These are phyloP conservation scores for Gaillardinia entomophila DNA, from an alignment of 805 yeast genomes.

Conservation along the genomic window DNA sequence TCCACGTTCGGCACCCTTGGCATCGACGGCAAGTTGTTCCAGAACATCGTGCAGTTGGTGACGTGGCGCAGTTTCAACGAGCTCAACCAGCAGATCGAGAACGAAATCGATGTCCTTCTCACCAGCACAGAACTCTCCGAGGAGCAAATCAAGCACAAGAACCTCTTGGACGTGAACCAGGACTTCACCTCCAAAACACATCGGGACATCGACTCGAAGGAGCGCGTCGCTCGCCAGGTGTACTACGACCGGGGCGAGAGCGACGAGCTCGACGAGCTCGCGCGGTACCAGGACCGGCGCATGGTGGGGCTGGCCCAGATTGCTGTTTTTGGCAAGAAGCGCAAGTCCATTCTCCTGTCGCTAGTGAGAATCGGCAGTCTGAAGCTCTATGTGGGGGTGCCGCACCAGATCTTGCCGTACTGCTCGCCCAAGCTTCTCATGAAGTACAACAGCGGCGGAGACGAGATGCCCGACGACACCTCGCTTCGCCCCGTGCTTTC, in stretches of 20 bases:
- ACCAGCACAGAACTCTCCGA: slow-evolving; percentile 17
- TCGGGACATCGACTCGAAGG: slow-evolving; percentile 5
- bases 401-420: slow-evolving; percentile 28
- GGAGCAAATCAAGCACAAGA: slow-evolving; percentile 29
- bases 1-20: slow-evolving; percentile 27
- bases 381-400: slow-evolving; percentile 27
- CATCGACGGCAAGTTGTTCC: slow-evolving; percentile 28
- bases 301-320: slow-evolving; percentile 19
- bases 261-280: slow-evolving; percentile 3
- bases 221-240: slow-evolving; percentile 4
- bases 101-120: slow-evolving; percentile 30
- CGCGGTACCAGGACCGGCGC: slow-evolving; percentile 10
- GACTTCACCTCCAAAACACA: slow-evolving; percentile 1
- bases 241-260: slow-evolving; percentile 2
- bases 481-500: slow-evolving; percentile 11
- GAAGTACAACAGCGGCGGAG: slow-evolving; percentile 26
- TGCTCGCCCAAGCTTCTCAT: slow-evolving; percentile 31
- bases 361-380: slow-evolving; percentile 27
- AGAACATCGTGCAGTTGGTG: slow-evolving; percentile 14
- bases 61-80: slow-evolving; percentile 30
- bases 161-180: slow-evolving; percentile 12
- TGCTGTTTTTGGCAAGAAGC: slow-evolving; percentile 28
- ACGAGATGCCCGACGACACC: slow-evolving; percentile 3
- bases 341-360: slow-evolving; percentile 30
- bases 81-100: slow-evolving; percentile 24